Base-by-base conservation (phyloP, 2,329 filamentous ascomycete genomes). In the Hypomyces perniciosus region DNA sequence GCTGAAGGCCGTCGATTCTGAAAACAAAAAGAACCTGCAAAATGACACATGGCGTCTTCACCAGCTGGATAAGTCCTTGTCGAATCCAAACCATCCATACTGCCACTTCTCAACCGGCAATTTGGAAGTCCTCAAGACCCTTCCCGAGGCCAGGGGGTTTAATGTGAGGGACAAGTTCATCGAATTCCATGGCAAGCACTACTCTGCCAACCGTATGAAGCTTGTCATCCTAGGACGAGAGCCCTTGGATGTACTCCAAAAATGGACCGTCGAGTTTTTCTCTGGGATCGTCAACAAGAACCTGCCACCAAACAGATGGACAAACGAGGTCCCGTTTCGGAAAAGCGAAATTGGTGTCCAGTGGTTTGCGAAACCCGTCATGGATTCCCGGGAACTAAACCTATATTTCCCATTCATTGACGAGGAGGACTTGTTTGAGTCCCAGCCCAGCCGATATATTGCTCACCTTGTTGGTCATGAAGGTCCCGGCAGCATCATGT, bases 11-110 rank as follows among this genome's bases (percentile, higher is more conserved):
- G 91, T 96, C 20, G 90, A 96, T 64, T 96, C 90, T 5, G 91
- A 96, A 68, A 95, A 96, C 72, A 96, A 96, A 78, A 96, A 96
- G 79, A 96, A 96, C 60, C 73, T 96, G 44, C 91, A 96, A 70
- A 92, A 83, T 65, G 91, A 96, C 63, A 80, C 81, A 50, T 96
- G 91, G 90, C 83, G 91, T 12, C 72, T 95, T 56, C 83, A 92
- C 62, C 91, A 96, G 69, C 77, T 96, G 27, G 87, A 89, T 64
- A 95, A 95, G 72, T 86, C 86, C 3, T 72, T 93, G n/a, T 89
- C 90, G 2, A 96, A 92, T 67, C 85, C 88, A 3, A 82, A 85
- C 10, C 91, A 96, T 62, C 91, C 91, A 0, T 95, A 88, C 66
- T 88, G 88, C 65, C 87, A 95, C 62, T 96, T 96, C 65, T 91